These are phyloP conservation scores for Geotrichum citri-aurantii DNA, from an alignment of 1,139 yeast species.

Conservation along the genomic window DNA sequence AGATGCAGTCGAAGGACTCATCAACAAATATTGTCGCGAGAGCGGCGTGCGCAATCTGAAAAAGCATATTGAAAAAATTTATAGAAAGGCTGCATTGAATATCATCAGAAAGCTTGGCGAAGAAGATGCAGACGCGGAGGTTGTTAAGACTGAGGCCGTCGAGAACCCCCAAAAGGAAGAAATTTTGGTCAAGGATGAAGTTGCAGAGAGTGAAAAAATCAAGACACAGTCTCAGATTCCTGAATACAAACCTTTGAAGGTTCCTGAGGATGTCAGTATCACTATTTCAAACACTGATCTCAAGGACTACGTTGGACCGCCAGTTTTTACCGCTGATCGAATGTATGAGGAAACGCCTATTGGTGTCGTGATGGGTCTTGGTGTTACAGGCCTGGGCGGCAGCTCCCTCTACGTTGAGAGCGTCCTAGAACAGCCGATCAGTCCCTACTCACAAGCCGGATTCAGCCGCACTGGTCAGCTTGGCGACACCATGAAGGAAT, in stretches of 20 bases:
- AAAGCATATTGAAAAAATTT: conserved; percentile 81
- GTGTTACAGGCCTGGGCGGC: conserved; percentile 91
- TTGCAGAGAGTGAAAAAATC: conserved; percentile 32
- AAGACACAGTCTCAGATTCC: conserved; percentile 28
- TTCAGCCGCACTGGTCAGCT: conserved; percentile 83
- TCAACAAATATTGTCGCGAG: conserved; percentile 85
- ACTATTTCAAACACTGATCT: conserved; percentile 60
- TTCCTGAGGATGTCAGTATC: conserved; percentile 62
- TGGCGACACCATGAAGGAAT: conserved; percentile 97
- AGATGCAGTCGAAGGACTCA: conserved; percentile 63
- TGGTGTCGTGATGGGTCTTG: conserved; percentile 96
- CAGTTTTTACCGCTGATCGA: conserved; percentile 74
- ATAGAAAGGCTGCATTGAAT: conserved; percentile 83
- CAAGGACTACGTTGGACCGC: conserved; percentile 91
- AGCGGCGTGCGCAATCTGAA: conserved; percentile 93
- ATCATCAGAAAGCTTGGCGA: conserved; percentile 54
- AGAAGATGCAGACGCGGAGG: conserved; percentile 25
- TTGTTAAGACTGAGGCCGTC: conserved; percentile 22
- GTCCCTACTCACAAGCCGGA: conserved; percentile 33
- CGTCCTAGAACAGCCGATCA: conserved; percentile 76
- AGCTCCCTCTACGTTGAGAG: conserved; percentile 92
- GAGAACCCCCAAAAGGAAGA: neutral
- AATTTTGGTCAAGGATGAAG: conserved; percentile 15
- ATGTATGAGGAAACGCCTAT: conserved; percentile 80
- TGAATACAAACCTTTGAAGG: conserved; percentile 37